These are phyloP conservation scores for Plasmodium sp. DNA, from an alignment of 169 alveolate species.

Conservation along the genomic window DNA sequence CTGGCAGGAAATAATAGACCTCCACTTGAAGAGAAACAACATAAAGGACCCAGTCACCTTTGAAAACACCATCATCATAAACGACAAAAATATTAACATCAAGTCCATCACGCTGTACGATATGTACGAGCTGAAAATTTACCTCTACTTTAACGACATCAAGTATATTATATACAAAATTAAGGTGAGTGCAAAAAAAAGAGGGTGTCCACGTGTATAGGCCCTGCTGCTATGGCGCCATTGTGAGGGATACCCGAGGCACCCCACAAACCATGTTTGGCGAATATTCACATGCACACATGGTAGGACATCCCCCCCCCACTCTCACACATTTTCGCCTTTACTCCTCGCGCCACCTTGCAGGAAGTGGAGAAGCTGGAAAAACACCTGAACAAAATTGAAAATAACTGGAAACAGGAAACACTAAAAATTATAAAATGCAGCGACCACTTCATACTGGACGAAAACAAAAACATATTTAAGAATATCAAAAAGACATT, in stretches of 20 bases:
- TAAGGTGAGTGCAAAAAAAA: slow-evolving; percentile 12
- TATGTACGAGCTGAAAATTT: slow-evolving; percentile 48
- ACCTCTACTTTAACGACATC: slow-evolving; percentile 47
- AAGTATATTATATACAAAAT: slow-evolving; percentile 70
- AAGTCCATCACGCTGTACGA: slow-evolving; percentile 66
- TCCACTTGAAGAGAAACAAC: slow-evolving; percentile 36
- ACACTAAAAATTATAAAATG: slow-evolving; percentile 54
- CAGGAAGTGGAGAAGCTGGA: slow-evolving; percentile 73
- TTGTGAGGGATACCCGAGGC: neutral
- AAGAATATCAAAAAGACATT: slow-evolving; percentile 65
- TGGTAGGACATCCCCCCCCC: neutral
- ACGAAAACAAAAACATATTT: slow-evolving; percentile 40
- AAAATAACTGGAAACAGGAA: slow-evolving; percentile 65
- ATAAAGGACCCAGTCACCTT: slow-evolving; percentile 20
- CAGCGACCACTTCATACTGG: slow-evolving; percentile 40
- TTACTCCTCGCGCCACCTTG: neutral
- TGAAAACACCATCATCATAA: slow-evolving; percentile 46
- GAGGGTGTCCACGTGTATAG: neutral
- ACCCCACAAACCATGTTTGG: neutral
- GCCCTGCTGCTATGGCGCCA: neutral
- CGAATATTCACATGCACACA: neutral
- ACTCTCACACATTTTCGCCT: neutral
- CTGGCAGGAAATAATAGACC: slow-evolving; percentile 61
- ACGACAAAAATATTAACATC: slow-evolving; percentile 44
- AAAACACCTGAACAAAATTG: slow-evolving; percentile 46